Evolutionary conservation across 2,329 filamentous ascomycete genomes (phyloP).

Genomic region (Juglanconis juglandina): DNA sequence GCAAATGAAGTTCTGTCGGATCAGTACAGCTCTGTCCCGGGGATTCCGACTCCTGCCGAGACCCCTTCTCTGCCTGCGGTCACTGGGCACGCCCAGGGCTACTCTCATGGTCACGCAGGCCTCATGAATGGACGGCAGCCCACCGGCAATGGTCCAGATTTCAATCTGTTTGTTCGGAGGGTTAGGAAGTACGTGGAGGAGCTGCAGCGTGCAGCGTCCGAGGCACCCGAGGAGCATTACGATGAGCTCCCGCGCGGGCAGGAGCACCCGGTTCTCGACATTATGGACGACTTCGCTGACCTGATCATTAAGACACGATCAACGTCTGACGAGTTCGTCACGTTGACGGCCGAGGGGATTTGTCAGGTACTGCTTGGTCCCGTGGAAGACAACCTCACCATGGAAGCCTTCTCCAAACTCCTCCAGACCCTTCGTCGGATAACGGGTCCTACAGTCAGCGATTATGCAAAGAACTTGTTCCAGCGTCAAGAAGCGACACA

Average conservation of each 20-base stretch:
- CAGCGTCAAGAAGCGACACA: constrained; percentile 51
- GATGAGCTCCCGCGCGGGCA: constrained; percentile 51
- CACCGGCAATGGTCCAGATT: constrained; percentile 39
- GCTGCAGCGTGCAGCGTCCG: constrained; percentile 50
- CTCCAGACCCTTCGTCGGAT: constrained; percentile 60
- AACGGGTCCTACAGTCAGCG: constrained; percentile 50
- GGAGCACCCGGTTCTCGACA: constrained; percentile 56
- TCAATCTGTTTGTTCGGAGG: constrained; percentile 49
- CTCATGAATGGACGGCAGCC: constrained; percentile 51
- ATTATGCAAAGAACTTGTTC: constrained; percentile 54
- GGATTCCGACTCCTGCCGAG: constrained; percentile 57
- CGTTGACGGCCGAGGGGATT: constrained; percentile 59
- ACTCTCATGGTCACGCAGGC: constrained; percentile 49
- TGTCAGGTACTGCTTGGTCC: constrained; percentile 53
- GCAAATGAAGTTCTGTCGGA: constrained; percentile 64
- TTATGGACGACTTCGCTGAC: constrained; percentile 59
- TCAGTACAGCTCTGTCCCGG: constrained; percentile 55
- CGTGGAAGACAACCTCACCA: constrained; percentile 51
- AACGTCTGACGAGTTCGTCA: constrained; percentile 56
- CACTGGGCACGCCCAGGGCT: constrained; percentile 51
- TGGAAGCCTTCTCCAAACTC: constrained; percentile 62
- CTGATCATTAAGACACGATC: constrained; percentile 62
- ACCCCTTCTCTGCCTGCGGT: constrained; percentile 54
- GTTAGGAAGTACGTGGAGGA: constrained; percentile 58
- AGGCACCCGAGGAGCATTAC: constrained; percentile 58